Base-by-base conservation (phyloP, 768 basidiomycete genomes). In the Lentinula edodes region DNA sequence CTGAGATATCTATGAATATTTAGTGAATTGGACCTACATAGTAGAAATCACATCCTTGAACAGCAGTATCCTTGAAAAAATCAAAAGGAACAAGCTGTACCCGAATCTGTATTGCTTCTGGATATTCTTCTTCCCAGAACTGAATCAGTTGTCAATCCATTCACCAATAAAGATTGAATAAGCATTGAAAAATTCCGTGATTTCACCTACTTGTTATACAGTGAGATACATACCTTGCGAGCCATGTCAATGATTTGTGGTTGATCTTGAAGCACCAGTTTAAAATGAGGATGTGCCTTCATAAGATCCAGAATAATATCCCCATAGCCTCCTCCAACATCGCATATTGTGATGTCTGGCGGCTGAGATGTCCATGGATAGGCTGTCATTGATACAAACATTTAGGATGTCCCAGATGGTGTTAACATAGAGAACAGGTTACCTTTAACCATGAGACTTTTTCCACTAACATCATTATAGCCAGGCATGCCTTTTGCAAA, bases 251-350 rank as follows among this genome's bases (percentile, higher is more conserved):
- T 68, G 1, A 70, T 67, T 1, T 63, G 62, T 1, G 71, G 73
- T 6, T 72, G 63, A 61, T 79, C 80, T 61, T 80, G 78, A 15
- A 79, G 65, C 34, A 74, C 67, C 18, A 77, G 53, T 41, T 70
- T 67, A 3, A 80, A 63, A 15, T 72, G 67, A 0, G 78, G 74
- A 60, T 72, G 72, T 2, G 62, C 65, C 61, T 73, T 74, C 1
- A 69, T 61, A 1, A 81, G 68, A 9, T 63, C 62, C 45, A 80
- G 67, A 1, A 72, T 67, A 15, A 72, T 64, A 48, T 71, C 64
- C 0, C 80, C 79, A 46, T 74, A 68, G 7, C 75, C 74, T 6
- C 77, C 74, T 15, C 76, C 78, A 9, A 80, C 70, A 65, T 80
- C 78, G 56, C 76, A 76, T n/a, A 80, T 68, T 2, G 66, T 65